phyloP scores from a whole-genome alignment of 1,139 yeast species.

The Lodderomyces oxycetoniae region DNA sequence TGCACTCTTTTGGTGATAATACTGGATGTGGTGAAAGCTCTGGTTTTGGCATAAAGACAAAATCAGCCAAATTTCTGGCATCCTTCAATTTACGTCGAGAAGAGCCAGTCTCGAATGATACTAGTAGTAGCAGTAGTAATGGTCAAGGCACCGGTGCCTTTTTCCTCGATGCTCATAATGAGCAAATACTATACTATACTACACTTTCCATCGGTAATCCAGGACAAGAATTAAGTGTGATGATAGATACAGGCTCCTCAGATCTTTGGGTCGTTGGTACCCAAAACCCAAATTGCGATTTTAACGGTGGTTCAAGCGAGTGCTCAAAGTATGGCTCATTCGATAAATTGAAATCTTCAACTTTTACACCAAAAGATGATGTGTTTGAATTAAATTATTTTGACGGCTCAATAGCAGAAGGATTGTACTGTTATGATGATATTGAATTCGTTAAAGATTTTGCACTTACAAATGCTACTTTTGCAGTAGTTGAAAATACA shows the following conservation, averaged over 20 bases:
- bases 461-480: constrained; percentile 47
- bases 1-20: not conserved
- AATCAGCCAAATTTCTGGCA: not conserved
- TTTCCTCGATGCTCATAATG: constrained; percentile 10
- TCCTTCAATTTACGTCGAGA: too few species aligned
- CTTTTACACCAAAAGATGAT: constrained; percentile 45
- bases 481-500: constrained; percentile 45
- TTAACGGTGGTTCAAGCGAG: constrained; percentile 14
- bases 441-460: constrained; percentile 20
- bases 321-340: constrained; percentile 49
- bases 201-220: constrained; percentile 35
- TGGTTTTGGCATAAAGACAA: not conserved
- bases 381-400: constrained; percentile 27
- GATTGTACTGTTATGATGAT: constrained; percentile 57
- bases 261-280: constrained; percentile 36
- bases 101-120: not conserved
- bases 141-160: constrained; percentile 10
- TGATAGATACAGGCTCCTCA: constrained; percentile 42
- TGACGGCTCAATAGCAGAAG: constrained; percentile 31
- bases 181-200: constrained; percentile 21
- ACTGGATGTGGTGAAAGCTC: not conserved
- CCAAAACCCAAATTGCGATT: constrained; percentile 8
- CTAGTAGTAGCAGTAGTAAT: not conserved
- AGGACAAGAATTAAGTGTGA: constrained; percentile 24
- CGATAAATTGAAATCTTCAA: constrained; percentile 39